Evolutionary conservation across 192 early-diverging fungal genomes (phyloP), one percentile per base, ranked within the genome.

Genomic region (Coemansia erecta): DNA sequence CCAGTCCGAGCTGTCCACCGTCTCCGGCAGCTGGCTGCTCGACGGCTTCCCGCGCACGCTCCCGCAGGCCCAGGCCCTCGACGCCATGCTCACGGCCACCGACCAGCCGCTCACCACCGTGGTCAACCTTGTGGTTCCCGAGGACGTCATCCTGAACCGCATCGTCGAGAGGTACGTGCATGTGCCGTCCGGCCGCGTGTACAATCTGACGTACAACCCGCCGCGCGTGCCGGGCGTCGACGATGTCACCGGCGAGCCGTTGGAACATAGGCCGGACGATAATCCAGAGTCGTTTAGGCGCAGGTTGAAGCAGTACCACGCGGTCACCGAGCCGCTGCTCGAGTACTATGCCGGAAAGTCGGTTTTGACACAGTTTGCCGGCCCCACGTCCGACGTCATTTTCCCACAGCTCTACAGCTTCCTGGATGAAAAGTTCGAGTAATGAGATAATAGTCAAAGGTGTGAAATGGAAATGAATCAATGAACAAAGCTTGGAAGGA

Each of bases 111-210:
- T 98, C 47, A 91, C 91, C 65, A 64, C 91, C 9, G 94, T 96
- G 15, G 83, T 97, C 43, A 92, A 97, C 65, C 73, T 98, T 53
- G 86, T 89, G 58, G 96, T 98, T 18, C 94, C 96, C 10, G 90
- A 94, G 64, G 83, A 84, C 53, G 90, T 92, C 12, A 95, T 97
- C 47, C 66, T 98, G 54, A 81, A 91, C 60, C 84, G 96, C 10
- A 94, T 98, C 47, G 87, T 90, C 77, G 94, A 94, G 81, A 88
- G 96, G 28, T 98, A 92, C 87, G 90, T 98, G 50, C 96, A 98
- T 70, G 86, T 87, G 57, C 84, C 87, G 15, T 88, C 89, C 39
- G 96, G 96, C 5, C 84, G 96, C 5, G 93, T 94, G 12, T 98
- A 98, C 81, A 97, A 98, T 58, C 56, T 92, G 59, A 83, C 80